These are phyloP conservation scores for Cladorrhinum sp. DNA, from an alignment of 2,329 filamentous ascomycete genomes.

Conservation along the genomic window DNA sequence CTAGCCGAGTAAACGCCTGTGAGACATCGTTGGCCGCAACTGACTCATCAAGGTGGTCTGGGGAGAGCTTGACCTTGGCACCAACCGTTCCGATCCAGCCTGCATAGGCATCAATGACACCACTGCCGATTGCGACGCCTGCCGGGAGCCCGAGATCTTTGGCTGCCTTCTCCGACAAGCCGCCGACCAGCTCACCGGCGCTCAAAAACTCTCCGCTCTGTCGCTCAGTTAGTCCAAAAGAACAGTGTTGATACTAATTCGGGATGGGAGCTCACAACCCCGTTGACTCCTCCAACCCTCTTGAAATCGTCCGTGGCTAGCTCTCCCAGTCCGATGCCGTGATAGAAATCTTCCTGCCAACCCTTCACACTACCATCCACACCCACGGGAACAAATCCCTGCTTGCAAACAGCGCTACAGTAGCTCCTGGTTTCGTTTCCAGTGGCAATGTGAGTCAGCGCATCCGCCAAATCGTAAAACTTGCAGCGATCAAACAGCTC, in stretches of 20 bases:
- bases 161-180: constrained; percentile 78
- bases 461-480: constrained; percentile 93
- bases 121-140: constrained; percentile 89
- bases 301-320: constrained; percentile 83
- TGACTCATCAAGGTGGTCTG: constrained; percentile 64
- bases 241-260: constrained; percentile 3
- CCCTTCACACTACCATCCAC: constrained; percentile 96
- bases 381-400: constrained; percentile 93
- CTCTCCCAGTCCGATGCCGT: constrained; percentile 80
- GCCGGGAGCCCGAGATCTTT: constrained; percentile 77
- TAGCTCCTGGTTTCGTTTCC: constrained; percentile 89
- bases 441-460: constrained; percentile 89
- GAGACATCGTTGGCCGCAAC: constrained; percentile 78
- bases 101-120: constrained; percentile 97
- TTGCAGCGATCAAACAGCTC: constrained; percentile 90
- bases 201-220: constrained; percentile 91
- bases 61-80: constrained; percentile 77
- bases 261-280: constrained; percentile 72
- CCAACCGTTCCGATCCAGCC: constrained; percentile 99
- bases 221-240: constrained; percentile 23
- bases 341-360: constrained; percentile 94
- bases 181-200: constrained; percentile 86
- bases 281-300: constrained; percentile 89
- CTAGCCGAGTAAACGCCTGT: constrained; percentile 88
- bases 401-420: constrained; percentile 96